These are phyloP conservation scores for Aspergillus fumigatus DNA, from an alignment of 2,329 filamentous ascomycete genomes.

Conservation along the genomic window DNA sequence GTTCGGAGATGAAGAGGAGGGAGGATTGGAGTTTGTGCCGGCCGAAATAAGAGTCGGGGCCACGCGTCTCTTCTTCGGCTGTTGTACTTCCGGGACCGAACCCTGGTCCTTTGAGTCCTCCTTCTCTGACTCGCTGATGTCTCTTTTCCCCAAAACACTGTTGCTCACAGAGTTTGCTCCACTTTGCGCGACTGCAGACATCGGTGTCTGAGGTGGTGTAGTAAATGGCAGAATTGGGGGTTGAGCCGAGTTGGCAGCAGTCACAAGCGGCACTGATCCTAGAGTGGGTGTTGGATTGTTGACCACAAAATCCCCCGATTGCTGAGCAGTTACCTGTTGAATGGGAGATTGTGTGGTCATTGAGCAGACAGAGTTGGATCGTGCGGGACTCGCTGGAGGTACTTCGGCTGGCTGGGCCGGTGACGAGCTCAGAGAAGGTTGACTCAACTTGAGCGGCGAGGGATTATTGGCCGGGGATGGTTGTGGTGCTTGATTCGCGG, in stretches of 20 bases:
- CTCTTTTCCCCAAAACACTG: slow-evolving; percentile 52
- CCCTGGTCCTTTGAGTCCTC: slow-evolving; percentile 35
- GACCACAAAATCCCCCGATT: slow-evolving; percentile 46
- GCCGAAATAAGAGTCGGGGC: slow-evolving; percentile 60
- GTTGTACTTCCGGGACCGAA: slow-evolving; percentile 43
- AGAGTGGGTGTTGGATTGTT: slow-evolving; percentile 77
- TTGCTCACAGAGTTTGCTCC: slow-evolving; percentile 51
- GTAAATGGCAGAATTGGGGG: slow-evolving; percentile 63
- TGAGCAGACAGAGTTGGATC: slow-evolving; percentile 82
- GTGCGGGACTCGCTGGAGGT: slow-evolving; percentile 70
- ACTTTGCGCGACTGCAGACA: slow-evolving; percentile 48
- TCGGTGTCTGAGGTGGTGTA: slow-evolving; percentile 85
- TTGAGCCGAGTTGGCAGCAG: slow-evolving; percentile 62
- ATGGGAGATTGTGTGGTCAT: slow-evolving; percentile 58
- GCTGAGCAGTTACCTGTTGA: slow-evolving; percentile 38
- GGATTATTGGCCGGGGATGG: slow-evolving; percentile 60
- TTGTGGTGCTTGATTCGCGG: slow-evolving; percentile 63
- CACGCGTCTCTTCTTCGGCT: slow-evolving; percentile 65
- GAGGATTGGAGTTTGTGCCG: slow-evolving; percentile 10
- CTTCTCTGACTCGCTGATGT: slow-evolving; percentile 44
- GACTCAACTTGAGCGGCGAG: slow-evolving; percentile 51
- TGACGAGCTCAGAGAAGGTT: slow-evolving; percentile 57
- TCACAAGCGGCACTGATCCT: slow-evolving; percentile 70
- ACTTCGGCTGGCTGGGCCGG: slow-evolving; percentile 46
- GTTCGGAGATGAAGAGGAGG: slow-evolving; percentile 2